Conservation (phyloP, 2,329 filamentous ascomycete species). For the Nigrograna mackinnonii region DNA sequence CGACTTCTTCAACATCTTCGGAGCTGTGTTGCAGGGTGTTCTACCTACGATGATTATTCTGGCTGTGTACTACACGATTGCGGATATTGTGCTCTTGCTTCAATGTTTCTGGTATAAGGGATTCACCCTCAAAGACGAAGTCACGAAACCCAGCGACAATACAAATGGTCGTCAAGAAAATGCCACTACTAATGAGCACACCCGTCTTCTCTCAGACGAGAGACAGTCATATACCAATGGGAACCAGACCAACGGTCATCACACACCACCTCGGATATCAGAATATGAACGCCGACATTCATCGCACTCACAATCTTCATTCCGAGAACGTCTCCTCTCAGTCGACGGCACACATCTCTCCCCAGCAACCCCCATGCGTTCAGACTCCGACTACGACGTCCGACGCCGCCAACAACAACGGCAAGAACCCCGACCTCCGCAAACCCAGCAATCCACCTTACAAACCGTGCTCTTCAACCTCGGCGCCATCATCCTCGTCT, state of each 20-base stretch:
- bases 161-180: conserved; percentile 20
- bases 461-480: conserved; percentile 73
- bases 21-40: conserved; percentile 88
- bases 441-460: conserved; percentile 45
- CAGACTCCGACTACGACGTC: conserved; percentile 44
- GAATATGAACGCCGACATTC: conserved; percentile 36
- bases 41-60: conserved; percentile 94
- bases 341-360: conserved; percentile 73
- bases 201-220: conserved; percentile 35
- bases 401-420: conserved; percentile 31
- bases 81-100: conserved; percentile 81
- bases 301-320: conserved; percentile 34
- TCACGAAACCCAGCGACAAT: conserved; percentile 20
- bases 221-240: conserved; percentile 18
- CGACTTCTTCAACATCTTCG: conserved; percentile 95
- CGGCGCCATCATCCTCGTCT: conserved; percentile 77
- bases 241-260: conserved; percentile 22
- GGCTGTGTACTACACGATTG: conserved; percentile 91
- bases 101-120: conserved; percentile 98
- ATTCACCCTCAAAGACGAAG: conserved; percentile 55
- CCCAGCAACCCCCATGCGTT: conserved; percentile 78
- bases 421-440: conserved; percentile 48
- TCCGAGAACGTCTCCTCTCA: conserved; percentile 55
- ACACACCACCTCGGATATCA: conserved; percentile 37
- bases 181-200: conserved; percentile 39